Base-by-base conservation (phyloP, 2,329 filamentous ascomycete species). In the Ascochyta koolunga region DNA sequence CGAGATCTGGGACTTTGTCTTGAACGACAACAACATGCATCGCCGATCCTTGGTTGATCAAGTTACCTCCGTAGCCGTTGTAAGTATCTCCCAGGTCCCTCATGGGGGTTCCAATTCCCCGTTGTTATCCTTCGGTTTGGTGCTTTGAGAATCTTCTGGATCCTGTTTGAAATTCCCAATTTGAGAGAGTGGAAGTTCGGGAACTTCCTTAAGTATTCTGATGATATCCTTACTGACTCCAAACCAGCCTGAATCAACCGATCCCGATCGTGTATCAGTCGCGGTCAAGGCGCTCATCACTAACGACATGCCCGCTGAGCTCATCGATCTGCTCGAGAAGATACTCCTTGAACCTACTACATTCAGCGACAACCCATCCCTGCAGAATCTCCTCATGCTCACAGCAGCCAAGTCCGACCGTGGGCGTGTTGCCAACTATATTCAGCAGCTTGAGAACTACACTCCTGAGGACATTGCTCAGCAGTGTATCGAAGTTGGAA, bases 331-430 rank as follows among this genome's bases (percentile, higher is more conserved):
- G 32, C 84, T 99, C 16, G 96, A 99, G 82, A 99, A 98, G 86
- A 99, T 99, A 64, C 93, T 99, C 27, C 82, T 99, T n/a, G 95
- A 99, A 81, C 96, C 95, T n/a, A 96, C 93, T 4, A 91, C 91
- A 5, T 99, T 99, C 82, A 97, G 91, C 68, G 96, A 99, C 78
- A 99, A 99, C 77, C 86, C 91, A 70, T 97, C 91, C 74, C 82
- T 99, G 53, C 96, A 99, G 78, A 99, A 99, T 77, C 79, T 99
- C 56, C 86, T 99, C 58, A 91, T 99, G 82, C 88, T 98, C 69
- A 99, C 95, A 22, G 95, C 96, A 38, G 92, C 92, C 66, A 97
- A 97, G 81, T 93, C 95, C 11, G 96, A 99, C 76, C 96, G 97
- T 80, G 85, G 88, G 45, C 90, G 92, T 67, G 87, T 99, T 52